A percentile compares a stretch with the other conserved stretches of the same genome.
These are phyloP conservation scores for Eudorina sp. DNA, from an alignment of 139 green algal genomes.

Conservation along the genomic window DNA sequence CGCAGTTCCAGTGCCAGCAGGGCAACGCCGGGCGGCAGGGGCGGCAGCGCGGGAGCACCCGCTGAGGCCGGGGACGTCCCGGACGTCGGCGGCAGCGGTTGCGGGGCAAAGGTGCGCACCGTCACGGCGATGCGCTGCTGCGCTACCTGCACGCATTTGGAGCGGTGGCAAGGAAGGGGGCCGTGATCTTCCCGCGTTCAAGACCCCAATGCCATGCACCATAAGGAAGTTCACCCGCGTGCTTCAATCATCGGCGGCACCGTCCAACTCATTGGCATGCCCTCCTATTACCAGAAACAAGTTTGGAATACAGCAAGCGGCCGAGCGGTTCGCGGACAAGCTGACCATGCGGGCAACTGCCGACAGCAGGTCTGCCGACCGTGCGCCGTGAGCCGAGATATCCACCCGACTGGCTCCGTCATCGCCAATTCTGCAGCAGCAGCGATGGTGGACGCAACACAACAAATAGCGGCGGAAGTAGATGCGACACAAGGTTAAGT, in stretches of 20 bases:
- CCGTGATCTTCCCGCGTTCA: too few relatives aligned
- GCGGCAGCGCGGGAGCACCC: background rate
- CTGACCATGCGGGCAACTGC: constrained; percentile 21
- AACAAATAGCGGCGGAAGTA: too few relatives aligned
- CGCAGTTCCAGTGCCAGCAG: constrained; percentile 5
- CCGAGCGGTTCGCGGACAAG: too few relatives aligned
- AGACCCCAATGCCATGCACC: too few relatives aligned
- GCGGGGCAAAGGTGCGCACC: background rate
- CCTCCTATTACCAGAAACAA: too few relatives aligned
- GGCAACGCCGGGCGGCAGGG: background rate
- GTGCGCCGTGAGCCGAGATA: background rate
- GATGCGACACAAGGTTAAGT: too few relatives aligned
- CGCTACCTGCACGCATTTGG: background rate
- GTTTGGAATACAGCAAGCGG: too few relatives aligned
- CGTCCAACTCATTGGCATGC: too few relatives aligned
- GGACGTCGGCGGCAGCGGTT: background rate
- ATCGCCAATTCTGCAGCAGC: constrained; percentile 3
- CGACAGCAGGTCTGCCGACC: constrained; percentile 13
- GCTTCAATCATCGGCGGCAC: too few relatives aligned
- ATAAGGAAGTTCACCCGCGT: too few relatives aligned
- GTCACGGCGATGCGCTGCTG: background rate
- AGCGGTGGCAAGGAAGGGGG: background rate
- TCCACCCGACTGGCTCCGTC: background rate
- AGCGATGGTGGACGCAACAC: too few relatives aligned
- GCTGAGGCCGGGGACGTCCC: too few relatives aligned